Conservation (phyloP, 805 yeast genomes). For the Starmerella geochares region DNA sequence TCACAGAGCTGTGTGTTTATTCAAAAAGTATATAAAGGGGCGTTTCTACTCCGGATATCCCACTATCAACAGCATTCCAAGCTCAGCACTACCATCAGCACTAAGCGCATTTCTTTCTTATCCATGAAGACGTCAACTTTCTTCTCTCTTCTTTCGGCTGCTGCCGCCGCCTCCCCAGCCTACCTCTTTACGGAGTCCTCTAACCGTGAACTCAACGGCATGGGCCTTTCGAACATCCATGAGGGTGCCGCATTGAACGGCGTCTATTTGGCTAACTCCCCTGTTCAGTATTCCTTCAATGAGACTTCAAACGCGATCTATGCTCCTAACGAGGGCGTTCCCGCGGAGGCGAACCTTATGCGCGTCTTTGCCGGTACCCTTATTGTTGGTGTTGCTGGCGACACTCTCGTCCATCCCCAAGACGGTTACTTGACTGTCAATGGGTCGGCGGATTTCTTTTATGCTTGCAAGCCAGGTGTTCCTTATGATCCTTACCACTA, state of each 20-base stretch:
- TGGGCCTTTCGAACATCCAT: not conserved
- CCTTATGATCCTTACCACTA: slow-evolving; percentile 4
- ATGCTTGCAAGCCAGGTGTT: slow-evolving; percentile 3
- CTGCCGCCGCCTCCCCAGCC: not conserved
- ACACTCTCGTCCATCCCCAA: not conserved
- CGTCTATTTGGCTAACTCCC: not conserved
- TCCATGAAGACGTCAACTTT: not conserved
- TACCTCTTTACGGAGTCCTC: not conserved
- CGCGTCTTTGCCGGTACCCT: not conserved
- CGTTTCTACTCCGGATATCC: no score
- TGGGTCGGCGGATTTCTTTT: slow-evolving; percentile 5
- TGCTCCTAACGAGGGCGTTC: not conserved
- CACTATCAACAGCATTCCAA: no score
- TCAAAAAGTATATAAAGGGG: not conserved
- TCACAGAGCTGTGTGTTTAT: no score
- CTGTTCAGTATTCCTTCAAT: not conserved
- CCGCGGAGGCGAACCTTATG: not conserved
- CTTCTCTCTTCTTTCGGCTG: not conserved
- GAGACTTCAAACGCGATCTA: not conserved
- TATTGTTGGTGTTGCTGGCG: not conserved
- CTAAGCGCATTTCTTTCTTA: no score
- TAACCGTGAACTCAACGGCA: not conserved
- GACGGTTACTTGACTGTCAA: slow-evolving; percentile 8
- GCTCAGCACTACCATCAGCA: no score
- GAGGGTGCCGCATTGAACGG: slow-evolving; percentile 9